These are phyloP conservation scores for Phytopythium cucurbitacearum DNA, from an alignment of 352 stramenopile species.

Conservation along the genomic window DNA sequence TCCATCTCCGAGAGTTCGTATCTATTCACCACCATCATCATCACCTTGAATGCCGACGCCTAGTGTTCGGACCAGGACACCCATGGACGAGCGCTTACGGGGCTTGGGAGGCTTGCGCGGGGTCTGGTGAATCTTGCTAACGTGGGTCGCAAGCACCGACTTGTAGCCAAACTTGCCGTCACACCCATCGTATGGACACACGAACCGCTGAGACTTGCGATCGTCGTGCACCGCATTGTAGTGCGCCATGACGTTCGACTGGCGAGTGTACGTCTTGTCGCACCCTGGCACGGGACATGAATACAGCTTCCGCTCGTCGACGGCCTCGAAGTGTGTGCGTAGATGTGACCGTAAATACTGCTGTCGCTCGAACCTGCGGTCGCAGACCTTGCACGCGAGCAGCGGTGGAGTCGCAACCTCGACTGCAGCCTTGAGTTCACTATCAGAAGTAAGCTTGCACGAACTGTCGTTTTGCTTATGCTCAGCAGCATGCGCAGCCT, in stretches of 20 bases:
- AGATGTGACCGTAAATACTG: slow-evolving; percentile 57
- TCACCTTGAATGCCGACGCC: slow-evolving; percentile 3
- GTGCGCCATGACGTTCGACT: slow-evolving; percentile 73
- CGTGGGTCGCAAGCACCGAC: slow-evolving; percentile 56
- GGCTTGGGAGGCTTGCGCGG: slow-evolving; percentile 17
- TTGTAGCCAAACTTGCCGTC: slow-evolving; percentile 71
- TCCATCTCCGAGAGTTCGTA: slow-evolving; percentile 3
- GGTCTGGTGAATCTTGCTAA: slow-evolving; percentile 57
- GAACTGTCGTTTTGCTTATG: neutral
- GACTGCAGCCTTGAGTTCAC: neutral
- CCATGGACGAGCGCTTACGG: slow-evolving; percentile 21
- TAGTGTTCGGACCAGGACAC: slow-evolving; percentile 27
- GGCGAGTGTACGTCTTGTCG: slow-evolving; percentile 58
- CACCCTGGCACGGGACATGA: slow-evolving; percentile 55
- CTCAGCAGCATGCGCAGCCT: slow-evolving; percentile 21
- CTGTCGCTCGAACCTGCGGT: slow-evolving; percentile 40
- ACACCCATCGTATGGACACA: slow-evolving; percentile 54
- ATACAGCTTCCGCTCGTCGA: slow-evolving; percentile 61
- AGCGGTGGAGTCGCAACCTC: slow-evolving; percentile 1
- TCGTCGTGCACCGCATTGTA: slow-evolving; percentile 67
- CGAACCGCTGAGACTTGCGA: slow-evolving; percentile 55
- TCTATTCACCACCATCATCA: slow-evolving; percentile 11
- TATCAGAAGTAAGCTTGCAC: neutral
- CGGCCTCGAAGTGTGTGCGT: slow-evolving; percentile 53
- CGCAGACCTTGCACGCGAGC: slow-evolving; percentile 50